These are phyloP conservation scores for Trametes elegans DNA, from an alignment of 768 basidiomycete genomes.

Conservation along the genomic window DNA sequence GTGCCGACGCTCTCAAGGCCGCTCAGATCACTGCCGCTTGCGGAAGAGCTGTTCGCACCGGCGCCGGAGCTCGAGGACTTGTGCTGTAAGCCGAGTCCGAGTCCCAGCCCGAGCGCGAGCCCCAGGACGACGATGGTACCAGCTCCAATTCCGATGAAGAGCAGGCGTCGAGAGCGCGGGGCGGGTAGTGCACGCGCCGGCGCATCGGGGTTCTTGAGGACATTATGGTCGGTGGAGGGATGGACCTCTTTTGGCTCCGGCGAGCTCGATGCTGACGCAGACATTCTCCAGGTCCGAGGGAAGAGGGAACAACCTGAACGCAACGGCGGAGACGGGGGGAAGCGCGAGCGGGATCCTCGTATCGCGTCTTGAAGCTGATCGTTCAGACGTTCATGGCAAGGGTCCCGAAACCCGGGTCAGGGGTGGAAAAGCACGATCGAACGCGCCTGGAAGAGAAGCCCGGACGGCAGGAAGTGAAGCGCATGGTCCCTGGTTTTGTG, in stretches of 20 bases:
- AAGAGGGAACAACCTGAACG: background rate
- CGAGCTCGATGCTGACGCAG: conserved; percentile 1
- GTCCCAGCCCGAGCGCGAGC: conserved; percentile 27
- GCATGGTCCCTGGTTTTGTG: no score
- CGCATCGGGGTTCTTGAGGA: background rate
- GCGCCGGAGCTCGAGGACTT: background rate
- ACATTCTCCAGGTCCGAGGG: background rate
- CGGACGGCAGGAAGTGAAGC: no score
- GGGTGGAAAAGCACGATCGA: no score
- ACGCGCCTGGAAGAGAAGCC: no score
- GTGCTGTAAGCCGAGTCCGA: conserved; percentile 22
- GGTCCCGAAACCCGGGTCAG: no score
- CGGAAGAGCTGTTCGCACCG: background rate
- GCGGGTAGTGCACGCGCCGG: background rate
- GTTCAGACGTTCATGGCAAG: no score
- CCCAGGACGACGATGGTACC: conserved; percentile 18
- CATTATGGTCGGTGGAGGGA: background rate
- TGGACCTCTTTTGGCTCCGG: background rate
- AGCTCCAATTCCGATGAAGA: background rate
- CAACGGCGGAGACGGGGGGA: background rate
- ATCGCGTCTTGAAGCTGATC: no score
- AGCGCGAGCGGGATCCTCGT: no score
- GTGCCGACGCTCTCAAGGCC: conserved; percentile 2
- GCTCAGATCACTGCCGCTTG: background rate
- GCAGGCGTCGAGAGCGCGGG: background rate